A percentile compares a stretch with the other conserved stretches of the same genome.
These are phyloP conservation scores for Solanum ahanhuiri DNA, from an alignment of 257 asterid genomes.

Conservation along the genomic window DNA sequence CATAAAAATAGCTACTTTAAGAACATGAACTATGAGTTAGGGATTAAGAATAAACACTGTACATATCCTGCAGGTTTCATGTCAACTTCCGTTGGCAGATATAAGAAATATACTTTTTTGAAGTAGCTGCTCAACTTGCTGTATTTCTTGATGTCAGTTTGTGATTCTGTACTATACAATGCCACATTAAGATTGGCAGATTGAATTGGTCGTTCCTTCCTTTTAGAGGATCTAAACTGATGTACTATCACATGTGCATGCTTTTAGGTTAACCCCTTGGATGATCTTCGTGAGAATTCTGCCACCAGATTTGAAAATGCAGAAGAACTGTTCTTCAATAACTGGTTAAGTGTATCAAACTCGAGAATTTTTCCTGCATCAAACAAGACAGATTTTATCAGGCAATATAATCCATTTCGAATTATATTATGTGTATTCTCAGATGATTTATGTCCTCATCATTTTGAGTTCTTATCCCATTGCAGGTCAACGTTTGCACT, in stretches of 20 bases:
- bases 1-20: neutral
- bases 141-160: neutral
- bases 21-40: neutral
- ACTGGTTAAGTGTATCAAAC: constrained; percentile 48
- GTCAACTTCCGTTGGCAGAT: neutral
- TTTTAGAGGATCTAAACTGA: neutral
- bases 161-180: neutral
- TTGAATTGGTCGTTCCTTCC: neutral
- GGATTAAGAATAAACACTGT: neutral
- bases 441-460: neutral
- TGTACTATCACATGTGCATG: neutral
- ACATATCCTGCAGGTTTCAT: neutral
- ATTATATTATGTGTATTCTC: neutral
- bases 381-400: neutral
- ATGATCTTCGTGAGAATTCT: constrained; percentile 57
- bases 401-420: neutral
- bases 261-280: neutral
- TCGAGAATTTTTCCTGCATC: constrained; percentile 53
- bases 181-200: neutral
- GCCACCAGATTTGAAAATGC: constrained; percentile 58
- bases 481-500: neutral
- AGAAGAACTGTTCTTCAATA: constrained; percentile 39
- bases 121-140: neutral
- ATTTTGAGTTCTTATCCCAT: neutral
- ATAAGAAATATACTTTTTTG: neutral